A percentile compares a stretch with the other conserved stretches of the same genome.
Conservation (phyloP, 129 eudicot species). For the Artemisia annua region DNA sequence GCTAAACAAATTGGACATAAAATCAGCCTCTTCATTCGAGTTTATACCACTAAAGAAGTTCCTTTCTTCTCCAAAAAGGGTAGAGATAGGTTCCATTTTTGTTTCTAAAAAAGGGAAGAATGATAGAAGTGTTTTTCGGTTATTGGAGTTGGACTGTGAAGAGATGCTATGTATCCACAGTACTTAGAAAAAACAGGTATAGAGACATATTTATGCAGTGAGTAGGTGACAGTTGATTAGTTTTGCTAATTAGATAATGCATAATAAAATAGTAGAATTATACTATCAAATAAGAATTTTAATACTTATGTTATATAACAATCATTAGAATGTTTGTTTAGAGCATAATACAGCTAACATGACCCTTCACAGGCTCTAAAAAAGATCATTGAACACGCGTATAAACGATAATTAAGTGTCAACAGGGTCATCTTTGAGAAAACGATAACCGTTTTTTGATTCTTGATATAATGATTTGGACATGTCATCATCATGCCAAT, state of each 20-base stretch:
- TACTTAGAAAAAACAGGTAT: neutral
- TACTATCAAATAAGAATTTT: neutral
- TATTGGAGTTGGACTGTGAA: constrained; percentile 12
- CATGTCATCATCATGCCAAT: neutral
- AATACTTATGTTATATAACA: constrained; percentile 10
- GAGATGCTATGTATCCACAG: constrained; percentile 16
- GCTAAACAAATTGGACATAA: constrained; percentile 61
- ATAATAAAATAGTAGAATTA: neutral
- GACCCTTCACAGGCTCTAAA: constrained; percentile 22
- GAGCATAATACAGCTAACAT: constrained; percentile 26
- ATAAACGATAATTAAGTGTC: neutral
- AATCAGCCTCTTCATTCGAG: constrained; percentile 58
- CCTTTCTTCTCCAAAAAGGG: constrained; percentile 52
- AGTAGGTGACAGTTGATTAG: constrained; percentile 25
- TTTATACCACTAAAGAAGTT: constrained; percentile 40
- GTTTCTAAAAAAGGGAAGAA: constrained; percentile 10
- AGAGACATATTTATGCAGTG: constrained; percentile 31
- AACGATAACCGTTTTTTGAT: constrained; percentile 1
- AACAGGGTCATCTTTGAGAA: constrained; percentile 14
- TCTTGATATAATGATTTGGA: neutral
- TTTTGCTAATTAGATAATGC: constrained; percentile 2
- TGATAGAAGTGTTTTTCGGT: neutral
- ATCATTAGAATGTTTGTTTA: constrained; percentile 21
- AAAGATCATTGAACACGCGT: constrained; percentile 3
- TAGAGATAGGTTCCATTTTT: constrained; percentile 49